These are phyloP conservation scores for Ustilago lituana DNA, from an alignment of 1,284 basidiomycete genomes.

Conservation along the genomic window DNA sequence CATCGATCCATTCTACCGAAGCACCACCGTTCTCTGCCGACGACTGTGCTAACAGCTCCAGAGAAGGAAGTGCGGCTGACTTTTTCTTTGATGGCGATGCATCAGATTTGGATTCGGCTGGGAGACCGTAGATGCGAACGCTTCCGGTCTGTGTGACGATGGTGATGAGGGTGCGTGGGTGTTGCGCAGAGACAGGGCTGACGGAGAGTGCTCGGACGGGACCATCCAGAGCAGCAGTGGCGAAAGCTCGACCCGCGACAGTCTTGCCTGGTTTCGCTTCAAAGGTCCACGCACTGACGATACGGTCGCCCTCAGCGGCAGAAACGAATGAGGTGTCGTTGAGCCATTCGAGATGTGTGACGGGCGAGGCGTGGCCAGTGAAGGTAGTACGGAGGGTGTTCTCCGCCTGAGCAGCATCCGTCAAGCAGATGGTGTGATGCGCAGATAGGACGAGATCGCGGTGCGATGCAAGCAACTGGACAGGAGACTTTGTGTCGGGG, in stretches of 20 bases:
- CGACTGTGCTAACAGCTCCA: slow-evolving; percentile 31
- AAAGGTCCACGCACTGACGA: slow-evolving; percentile 75
- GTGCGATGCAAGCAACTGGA: slow-evolving; percentile 34
- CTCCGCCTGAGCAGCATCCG: slow-evolving; percentile 17
- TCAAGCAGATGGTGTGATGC: slow-evolving; percentile 55
- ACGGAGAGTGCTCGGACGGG: slow-evolving; percentile 64
- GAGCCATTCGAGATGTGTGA: slow-evolving; percentile 59
- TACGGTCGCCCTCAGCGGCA: slow-evolving; percentile 78
- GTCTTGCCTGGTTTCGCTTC: slow-evolving; percentile 53
- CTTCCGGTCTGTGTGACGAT: slow-evolving; percentile 65
- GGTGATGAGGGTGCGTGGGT: slow-evolving; percentile 66
- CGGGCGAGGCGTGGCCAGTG: slow-evolving; percentile 59
- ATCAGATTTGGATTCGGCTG: slow-evolving; percentile 42
- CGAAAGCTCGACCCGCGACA: slow-evolving; percentile 39
- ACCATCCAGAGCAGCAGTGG: slow-evolving; percentile 67
- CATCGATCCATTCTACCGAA: slow-evolving; percentile 46
- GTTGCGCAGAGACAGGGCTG: slow-evolving; percentile 44
- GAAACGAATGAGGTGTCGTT: slow-evolving; percentile 72
- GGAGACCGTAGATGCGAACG: slow-evolving; percentile 58
- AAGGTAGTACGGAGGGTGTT: slow-evolving; percentile 28
- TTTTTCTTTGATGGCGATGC: slow-evolving; percentile 43
- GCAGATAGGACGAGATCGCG: slow-evolving; percentile 40
- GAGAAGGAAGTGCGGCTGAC: slow-evolving; percentile 39
- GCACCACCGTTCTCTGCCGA: slow-evolving; percentile 15
- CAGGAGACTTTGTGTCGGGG: slow-evolving; percentile 42